Evolutionary conservation across 495 filamentous ascomycete species (phyloP).

Genomic region (Lepraria neglecta): DNA sequence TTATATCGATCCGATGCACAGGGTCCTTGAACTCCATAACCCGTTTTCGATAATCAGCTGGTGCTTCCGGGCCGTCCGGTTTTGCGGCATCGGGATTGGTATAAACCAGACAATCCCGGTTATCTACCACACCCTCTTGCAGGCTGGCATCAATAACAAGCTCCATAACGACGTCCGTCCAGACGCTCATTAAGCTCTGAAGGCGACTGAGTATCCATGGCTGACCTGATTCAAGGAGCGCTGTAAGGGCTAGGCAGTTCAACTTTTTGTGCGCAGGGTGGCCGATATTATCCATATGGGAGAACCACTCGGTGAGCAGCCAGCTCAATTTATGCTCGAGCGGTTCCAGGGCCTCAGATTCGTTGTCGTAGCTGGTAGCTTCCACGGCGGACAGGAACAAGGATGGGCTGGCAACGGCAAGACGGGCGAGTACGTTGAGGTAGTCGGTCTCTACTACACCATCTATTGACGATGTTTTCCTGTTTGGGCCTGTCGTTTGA

Average conservation of each 20-base stretch:
- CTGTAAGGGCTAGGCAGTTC: slow-evolving; percentile 72
- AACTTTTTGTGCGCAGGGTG: slow-evolving; percentile 72
- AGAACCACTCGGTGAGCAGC: slow-evolving; percentile 84
- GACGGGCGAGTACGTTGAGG: slow-evolving; percentile 71
- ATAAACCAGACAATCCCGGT: slow-evolving; percentile 47
- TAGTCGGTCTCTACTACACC: slow-evolving; percentile 73
- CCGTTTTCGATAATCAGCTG: slow-evolving; percentile 52
- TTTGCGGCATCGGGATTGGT: slow-evolving; percentile 34
- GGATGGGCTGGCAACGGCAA: slow-evolving; percentile 61
- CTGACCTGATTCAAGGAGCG: slow-evolving; percentile 50
- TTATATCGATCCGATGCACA: slow-evolving; percentile 63
- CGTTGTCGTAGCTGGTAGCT: slow-evolving; percentile 34
- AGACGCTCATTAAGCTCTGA: slow-evolving; percentile 62
- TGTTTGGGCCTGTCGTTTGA: slow-evolving; percentile 70
- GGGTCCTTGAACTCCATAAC: slow-evolving; percentile 57
- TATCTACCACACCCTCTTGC: slow-evolving; percentile 38
- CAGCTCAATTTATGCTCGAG: slow-evolving; percentile 55
- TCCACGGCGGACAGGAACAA: slow-evolving; percentile 55
- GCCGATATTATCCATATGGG: slow-evolving; percentile 73
- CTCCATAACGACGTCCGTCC: slow-evolving; percentile 61
- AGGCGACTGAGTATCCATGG: slow-evolving; percentile 52
- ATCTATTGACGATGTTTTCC: slow-evolving; percentile 54
- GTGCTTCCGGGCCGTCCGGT: slow-evolving; percentile 50
- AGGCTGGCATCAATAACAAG: slow-evolving; percentile 52
- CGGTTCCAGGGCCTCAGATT: slow-evolving; percentile 5